phyloP scores from a whole-genome alignment of 2,329 filamentous ascomycete genomes.

The Neofusicoccum sp. region DNA sequence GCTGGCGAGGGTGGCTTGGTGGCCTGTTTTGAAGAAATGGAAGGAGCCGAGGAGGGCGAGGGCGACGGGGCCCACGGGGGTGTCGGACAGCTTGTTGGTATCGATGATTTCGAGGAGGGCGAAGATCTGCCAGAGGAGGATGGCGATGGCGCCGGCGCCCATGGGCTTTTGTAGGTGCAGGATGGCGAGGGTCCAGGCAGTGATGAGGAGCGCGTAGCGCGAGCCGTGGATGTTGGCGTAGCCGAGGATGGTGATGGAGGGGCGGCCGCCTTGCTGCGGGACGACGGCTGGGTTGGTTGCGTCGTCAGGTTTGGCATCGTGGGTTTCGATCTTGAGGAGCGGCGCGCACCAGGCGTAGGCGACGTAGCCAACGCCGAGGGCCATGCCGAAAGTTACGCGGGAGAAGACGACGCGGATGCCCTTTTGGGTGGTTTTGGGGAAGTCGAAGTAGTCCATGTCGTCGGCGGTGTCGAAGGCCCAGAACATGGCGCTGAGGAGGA shows the following conservation, averaged over 20 bases:
- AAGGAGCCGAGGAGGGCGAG: conserved; percentile 89
- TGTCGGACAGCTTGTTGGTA: conserved; percentile 56
- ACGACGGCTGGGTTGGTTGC: conserved; percentile 35
- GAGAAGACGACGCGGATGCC: conserved; percentile 74
- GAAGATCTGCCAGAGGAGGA: conserved; percentile 87
- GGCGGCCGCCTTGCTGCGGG: conserved; percentile 29
- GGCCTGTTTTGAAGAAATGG: conserved; percentile 97
- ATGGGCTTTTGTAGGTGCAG: conserved; percentile 90
- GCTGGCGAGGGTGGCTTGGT: conserved; percentile 82
- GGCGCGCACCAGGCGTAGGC: conserved; percentile 87
- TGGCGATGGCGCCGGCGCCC: conserved; percentile 80
- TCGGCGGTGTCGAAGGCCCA: conserved; percentile 91
- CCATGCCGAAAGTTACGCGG: conserved; percentile 76
- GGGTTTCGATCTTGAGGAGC: conserved; percentile 70
- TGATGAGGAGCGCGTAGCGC: conserved; percentile 80
- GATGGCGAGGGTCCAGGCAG: conserved; percentile 76
- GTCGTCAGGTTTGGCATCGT: conserved; percentile 19
- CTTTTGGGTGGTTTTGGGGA: conserved; percentile 68
- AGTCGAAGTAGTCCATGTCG: conserved; percentile 75
- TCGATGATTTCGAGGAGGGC: conserved; percentile 69
- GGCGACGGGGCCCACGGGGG: conserved; percentile 79
- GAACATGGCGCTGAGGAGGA: conserved; percentile 77
- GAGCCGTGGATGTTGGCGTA: conserved; percentile 93
- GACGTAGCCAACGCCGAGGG: conserved; percentile 79
- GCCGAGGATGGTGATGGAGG: conserved; percentile 74